These are phyloP conservation scores for Tubosaeta brunneosetosa DNA, from an alignment of 768 basidiomycete genomes.

Conservation along the genomic window DNA sequence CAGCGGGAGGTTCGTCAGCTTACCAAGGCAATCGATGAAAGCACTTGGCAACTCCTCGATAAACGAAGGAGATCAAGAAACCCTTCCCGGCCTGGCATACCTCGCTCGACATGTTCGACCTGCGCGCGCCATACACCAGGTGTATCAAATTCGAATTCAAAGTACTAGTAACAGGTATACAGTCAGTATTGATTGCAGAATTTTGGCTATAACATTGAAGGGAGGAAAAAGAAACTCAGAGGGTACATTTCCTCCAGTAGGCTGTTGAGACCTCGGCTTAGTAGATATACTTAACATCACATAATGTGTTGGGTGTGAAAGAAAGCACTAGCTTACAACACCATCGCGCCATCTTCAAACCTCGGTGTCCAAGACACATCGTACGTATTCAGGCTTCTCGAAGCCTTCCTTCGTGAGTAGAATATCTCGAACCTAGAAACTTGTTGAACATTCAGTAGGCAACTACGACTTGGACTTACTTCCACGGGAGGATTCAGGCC, in stretches of 20 bases:
- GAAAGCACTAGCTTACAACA: neutral
- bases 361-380: constrained; percentile 56
- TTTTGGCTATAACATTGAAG: neutral
- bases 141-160: neutral
- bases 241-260: neutral
- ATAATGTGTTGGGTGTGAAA: neutral
- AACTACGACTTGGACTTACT: constrained; percentile 38
- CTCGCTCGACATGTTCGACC: no score
- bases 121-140: neutral
- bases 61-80: no score
- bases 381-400: constrained; percentile 47
- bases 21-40: no score
- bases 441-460: neutral
- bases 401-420: constrained; percentile 64
- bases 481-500: constrained; percentile 78
- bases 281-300: neutral
- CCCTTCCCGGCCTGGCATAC: no score
- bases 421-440: constrained; percentile 67
- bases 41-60: no score
- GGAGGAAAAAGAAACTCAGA: neutral
- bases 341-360: constrained; percentile 21
- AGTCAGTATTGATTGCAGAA: neutral
- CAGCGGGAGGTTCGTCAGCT: no score
- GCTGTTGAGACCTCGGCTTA: neutral
- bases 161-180: neutral